Evolutionary conservation across 371 early-diverging fungal genomes (phyloP).

Genomic region (Zychaea mexicana): DNA sequence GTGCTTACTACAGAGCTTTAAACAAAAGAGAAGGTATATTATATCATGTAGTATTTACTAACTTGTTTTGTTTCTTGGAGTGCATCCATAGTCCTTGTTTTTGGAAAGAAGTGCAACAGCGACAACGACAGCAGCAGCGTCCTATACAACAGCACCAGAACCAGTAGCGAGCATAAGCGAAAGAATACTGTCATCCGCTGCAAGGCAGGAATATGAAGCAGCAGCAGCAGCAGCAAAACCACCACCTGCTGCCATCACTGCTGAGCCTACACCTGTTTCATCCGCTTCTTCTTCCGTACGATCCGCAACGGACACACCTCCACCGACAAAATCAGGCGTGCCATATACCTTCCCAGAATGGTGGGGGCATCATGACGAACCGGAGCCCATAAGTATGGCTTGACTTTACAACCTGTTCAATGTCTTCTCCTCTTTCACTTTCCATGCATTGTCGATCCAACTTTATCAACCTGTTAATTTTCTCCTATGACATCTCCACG

Average conservation of each 20-base stretch:
- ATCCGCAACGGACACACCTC: neutral
- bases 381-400: neutral
- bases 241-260: too few relatives aligned
- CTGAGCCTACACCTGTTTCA: neutral
- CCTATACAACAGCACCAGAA: slow-evolving; percentile 4
- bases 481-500: neutral
- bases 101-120: neutral
- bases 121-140: too few relatives aligned
- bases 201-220: neutral
- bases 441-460: slow-evolving; percentile 1
- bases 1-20: too few relatives aligned
- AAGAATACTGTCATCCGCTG: too few relatives aligned
- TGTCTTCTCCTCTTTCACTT: neutral
- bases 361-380: slow-evolving; percentile 40
- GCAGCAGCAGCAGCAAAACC: neutral
- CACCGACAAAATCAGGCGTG: slow-evolving; percentile 12
- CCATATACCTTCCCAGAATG: slow-evolving; percentile 46
- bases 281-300: neutral
- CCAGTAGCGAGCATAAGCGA: neutral
- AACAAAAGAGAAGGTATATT: too few relatives aligned
- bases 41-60: too few relatives aligned
- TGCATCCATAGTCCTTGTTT: too few relatives aligned
- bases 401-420: neutral
- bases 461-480: neutral
- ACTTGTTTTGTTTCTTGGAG: too few relatives aligned